Percentiles rank a stretch among this genome's conserved stretches.
Conservation (phyloP, 1,284 basidiomycete species). For the Ganoderma lucidum region DNA sequence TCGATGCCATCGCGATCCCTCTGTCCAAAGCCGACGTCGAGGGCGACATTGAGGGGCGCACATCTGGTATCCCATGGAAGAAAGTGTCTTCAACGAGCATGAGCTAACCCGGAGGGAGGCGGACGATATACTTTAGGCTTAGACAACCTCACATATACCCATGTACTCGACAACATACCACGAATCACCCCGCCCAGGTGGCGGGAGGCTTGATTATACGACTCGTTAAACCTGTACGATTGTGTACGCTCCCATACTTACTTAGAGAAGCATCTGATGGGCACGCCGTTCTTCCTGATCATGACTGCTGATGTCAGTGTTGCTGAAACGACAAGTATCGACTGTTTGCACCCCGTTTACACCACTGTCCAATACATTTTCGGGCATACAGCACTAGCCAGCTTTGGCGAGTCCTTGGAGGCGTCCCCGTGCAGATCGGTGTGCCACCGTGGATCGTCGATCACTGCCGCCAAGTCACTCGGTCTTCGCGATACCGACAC, state of each 20-base stretch:
- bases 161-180: not conserved
- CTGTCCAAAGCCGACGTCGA: not conserved
- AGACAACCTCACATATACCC: not conserved
- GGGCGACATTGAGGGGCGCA: not conserved
- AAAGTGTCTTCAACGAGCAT: not conserved
- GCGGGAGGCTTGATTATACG: not conserved
- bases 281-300: no score
- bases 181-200: no score
- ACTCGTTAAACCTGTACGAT: no score
- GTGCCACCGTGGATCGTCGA: not conserved
- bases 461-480: not conserved
- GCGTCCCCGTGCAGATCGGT: no score
- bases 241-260: not conserved
- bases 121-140: no score
- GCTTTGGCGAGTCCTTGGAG: not conserved
- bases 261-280: no score
- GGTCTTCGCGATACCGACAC: not conserved
- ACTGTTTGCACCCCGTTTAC: no score
- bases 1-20: not conserved
- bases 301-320: no score
- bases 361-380: no score
- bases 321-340: no score
- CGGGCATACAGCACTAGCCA: not conserved
- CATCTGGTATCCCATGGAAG: not conserved
- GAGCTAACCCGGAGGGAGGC: not conserved